phyloP scores from a whole-genome alignment of 2,329 filamentous ascomycete species.

The Diplodia mutila region DNA sequence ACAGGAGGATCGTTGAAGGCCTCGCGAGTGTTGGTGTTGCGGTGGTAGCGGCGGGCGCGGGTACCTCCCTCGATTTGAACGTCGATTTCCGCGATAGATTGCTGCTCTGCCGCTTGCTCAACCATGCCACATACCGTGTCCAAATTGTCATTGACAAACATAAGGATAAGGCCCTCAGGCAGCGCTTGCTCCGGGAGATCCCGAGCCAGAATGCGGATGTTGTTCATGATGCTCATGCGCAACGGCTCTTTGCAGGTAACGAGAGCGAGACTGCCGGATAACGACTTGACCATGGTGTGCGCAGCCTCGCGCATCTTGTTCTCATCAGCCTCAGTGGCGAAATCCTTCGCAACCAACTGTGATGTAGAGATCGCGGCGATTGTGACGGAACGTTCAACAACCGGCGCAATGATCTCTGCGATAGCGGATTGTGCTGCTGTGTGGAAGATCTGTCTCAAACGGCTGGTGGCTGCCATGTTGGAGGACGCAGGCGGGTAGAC shows the following conservation, averaged over 20 bases:
- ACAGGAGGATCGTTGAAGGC: conserved; percentile 81
- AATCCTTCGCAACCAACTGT: conserved; percentile 95
- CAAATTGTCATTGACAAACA: conserved; percentile 98
- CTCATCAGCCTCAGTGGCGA: conserved; percentile 89
- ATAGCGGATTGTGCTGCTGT: conserved; percentile 87
- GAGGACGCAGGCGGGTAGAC: conserved; percentile 70
- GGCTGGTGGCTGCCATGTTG: conserved; percentile 71
- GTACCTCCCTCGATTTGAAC: conserved; percentile 85
- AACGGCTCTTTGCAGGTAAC: conserved; percentile 99
- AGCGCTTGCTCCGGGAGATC: conserved; percentile 70
- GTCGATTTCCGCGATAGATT: conserved; percentile 92
- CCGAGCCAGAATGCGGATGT: conserved; percentile 82
- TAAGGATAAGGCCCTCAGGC: conserved; percentile 92
- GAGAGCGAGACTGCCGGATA: conserved; percentile 88
- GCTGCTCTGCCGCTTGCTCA: conserved; percentile 92
- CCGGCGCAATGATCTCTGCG: conserved; percentile 94
- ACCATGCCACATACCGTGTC: conserved; percentile 92
- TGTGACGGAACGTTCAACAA: conserved; percentile 95
- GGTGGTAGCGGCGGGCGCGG: conserved; percentile 75
- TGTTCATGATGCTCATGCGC: conserved; percentile 95
- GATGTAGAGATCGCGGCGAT: conserved; percentile 97
- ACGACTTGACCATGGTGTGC: conserved; percentile 91
- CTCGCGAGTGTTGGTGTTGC: conserved; percentile 74
- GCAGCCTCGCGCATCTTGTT: conserved; percentile 83
- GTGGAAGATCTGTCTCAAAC: conserved; percentile 75